phyloP scores from a whole-genome alignment of 2,329 filamentous ascomycete species.

The Phialemonium atrogriseum region DNA sequence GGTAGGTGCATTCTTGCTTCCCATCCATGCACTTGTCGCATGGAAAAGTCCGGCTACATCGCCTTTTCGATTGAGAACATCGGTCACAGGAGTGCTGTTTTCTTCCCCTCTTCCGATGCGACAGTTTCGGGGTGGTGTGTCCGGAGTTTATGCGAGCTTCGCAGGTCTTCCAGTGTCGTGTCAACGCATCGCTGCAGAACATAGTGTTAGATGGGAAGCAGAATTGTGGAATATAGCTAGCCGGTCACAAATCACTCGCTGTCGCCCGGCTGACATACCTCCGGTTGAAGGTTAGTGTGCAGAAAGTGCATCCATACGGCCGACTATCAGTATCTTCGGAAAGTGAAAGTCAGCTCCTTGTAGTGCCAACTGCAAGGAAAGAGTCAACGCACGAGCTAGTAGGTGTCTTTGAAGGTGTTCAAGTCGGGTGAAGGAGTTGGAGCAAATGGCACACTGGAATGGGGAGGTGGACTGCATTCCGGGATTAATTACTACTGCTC shows the following conservation, averaged over 20 bases:
- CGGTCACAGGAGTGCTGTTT: slow-evolving; percentile 1
- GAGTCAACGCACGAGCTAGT: not conserved
- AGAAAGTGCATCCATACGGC: not conserved
- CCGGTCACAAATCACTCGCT: no score
- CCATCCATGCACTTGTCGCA: not conserved
- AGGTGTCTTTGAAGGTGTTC: slow-evolving; percentile 1
- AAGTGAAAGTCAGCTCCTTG: not conserved
- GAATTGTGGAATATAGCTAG: no score
- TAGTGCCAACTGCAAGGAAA: not conserved
- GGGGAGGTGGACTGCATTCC: no score
- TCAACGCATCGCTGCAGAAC: not conserved
- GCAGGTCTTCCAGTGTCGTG: not conserved
- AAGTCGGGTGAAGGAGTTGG: no score
- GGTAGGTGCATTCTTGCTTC: not conserved
- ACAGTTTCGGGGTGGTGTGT: not conserved
- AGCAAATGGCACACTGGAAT: no score
- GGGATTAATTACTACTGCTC: no score
- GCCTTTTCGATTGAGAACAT: not conserved
- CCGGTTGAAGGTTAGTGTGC: not conserved
- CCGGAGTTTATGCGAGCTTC: not conserved
- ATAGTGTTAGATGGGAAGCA: no score
- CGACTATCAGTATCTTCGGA: not conserved
- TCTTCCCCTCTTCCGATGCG: not conserved
- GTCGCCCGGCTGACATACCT: not conserved
- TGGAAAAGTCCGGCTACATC: not conserved